A percentile compares a stretch with the other conserved stretches of the same genome.
Evolutionary conservation across 306 rosid genomes (phyloP).

Genomic region (Alnus glutinosa): DNA sequence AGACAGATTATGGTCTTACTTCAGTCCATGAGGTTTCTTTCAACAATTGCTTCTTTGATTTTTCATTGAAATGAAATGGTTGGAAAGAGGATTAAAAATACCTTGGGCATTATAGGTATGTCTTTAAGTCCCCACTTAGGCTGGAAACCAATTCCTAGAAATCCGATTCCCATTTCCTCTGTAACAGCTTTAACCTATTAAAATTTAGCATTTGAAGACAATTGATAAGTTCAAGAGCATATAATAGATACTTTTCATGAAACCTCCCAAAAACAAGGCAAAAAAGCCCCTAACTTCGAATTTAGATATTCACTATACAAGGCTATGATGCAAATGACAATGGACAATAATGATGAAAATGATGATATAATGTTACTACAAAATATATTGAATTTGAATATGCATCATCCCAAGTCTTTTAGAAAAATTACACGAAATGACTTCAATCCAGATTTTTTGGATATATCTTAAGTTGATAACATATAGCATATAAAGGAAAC

Average conservation of each 20-base stretch:
- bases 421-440: neutral
- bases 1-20: neutral
- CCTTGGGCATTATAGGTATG: conserved; percentile 99
- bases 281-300: neutral
- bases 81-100: conserved; percentile 31
- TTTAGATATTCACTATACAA: neutral
- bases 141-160: conserved; percentile 98
- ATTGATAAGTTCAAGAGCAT: conserved; percentile 14
- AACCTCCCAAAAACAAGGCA: neutral
- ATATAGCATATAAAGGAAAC: neutral
- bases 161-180: conserved; percentile 99
- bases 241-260: neutral
- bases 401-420: neutral
- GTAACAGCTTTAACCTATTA: conserved; percentile 89
- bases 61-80: conserved; percentile 1
- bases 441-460: neutral
- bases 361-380: neutral
- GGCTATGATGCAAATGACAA: conserved; percentile 4
- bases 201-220: conserved; percentile 21
- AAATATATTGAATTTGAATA: no score
- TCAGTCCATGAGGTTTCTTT: conserved; percentile 3
- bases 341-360: neutral
- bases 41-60: neutral
- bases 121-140: conserved; percentile 90
- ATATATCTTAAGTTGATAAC: neutral